A percentile compares a stretch with the other conserved stretches of the same genome.
phyloP scores from a whole-genome alignment of 352 stramenopile species.

The Phytopythium helicoides region DNA sequence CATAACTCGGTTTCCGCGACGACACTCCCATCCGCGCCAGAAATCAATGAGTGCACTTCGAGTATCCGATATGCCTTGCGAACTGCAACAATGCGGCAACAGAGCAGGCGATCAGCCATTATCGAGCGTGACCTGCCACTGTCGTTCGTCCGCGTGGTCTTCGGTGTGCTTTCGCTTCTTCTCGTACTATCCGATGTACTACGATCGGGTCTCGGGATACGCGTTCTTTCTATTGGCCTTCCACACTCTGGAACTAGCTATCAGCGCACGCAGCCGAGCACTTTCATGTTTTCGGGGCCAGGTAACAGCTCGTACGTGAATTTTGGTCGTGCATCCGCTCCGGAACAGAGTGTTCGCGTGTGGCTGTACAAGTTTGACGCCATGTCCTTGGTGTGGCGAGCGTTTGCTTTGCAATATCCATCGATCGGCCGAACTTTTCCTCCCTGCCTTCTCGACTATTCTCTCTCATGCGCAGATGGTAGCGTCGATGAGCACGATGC shows the following conservation, averaged over 20 bases:
- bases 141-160: constrained; percentile 15
- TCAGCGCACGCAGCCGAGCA: background rate
- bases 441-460: background rate
- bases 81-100: background rate
- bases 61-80: background rate
- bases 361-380: constrained; percentile 1
- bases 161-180: constrained; percentile 21
- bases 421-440: background rate
- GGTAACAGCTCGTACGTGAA: background rate
- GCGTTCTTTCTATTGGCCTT: background rate
- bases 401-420: background rate
- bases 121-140: constrained; percentile 22
- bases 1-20: background rate
- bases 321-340: background rate
- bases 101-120: background rate
- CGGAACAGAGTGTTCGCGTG: background rate
- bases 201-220: constrained; percentile 25
- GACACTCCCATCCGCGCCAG: background rate
- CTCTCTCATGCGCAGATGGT: background rate
- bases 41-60: too few relatives aligned
- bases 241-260: background rate
- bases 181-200: constrained; percentile 29
- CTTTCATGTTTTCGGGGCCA: background rate
- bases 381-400: background rate
- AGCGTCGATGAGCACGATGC: background rate